phyloP scores from a whole-genome alignment of 73 alveolate species.

The Tetrahymena malaccensis region DNA sequence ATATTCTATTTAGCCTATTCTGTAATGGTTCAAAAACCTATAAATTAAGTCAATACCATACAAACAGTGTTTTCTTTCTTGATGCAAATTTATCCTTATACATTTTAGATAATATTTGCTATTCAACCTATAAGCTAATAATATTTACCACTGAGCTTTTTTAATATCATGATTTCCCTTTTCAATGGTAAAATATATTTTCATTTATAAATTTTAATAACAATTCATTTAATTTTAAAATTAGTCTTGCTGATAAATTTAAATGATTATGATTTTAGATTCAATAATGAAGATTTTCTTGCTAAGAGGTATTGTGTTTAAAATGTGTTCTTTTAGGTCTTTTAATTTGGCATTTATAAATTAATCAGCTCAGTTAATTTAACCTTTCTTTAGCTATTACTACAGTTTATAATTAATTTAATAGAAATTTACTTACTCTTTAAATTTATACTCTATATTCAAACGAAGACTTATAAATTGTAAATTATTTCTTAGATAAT shows the following conservation, averaged over 20 bases:
- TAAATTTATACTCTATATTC: neutral
- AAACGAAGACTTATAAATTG: neutral
- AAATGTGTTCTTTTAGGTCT: neutral
- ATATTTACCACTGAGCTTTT: neutral
- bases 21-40: neutral
- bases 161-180: neutral
- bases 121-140: neutral
- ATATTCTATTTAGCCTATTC: neutral
- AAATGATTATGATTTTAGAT: neutral
- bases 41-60: neutral
- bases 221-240: neutral
- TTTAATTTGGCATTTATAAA: neutral
- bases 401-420: neutral
- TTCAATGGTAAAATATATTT: neutral
- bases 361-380: neutral
- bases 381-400: neutral
- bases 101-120: neutral
- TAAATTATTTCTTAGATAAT: neutral
- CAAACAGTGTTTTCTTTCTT: neutral
- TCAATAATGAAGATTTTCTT: neutral
- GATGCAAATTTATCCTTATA: neutral
- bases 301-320: neutral
- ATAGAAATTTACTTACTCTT: neutral
- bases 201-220: neutral
- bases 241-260: neutral